A percentile compares a stretch with the other conserved stretches of the same genome.
Conservation (phyloP, 768 basidiomycete species). For the Neoboletus magnificus region DNA sequence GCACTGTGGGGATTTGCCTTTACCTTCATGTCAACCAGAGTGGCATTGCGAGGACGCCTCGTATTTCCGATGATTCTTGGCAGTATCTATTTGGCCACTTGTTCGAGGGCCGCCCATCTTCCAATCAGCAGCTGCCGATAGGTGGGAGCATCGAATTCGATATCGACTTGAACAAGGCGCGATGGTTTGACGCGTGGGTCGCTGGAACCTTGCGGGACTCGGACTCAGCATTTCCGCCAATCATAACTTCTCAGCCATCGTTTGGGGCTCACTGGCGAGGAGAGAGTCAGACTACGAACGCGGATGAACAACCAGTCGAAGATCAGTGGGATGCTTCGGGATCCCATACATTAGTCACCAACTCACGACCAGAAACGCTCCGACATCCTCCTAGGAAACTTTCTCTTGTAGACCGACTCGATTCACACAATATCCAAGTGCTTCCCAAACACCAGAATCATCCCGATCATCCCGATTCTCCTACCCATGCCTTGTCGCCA, state of each 20-base stretch:
- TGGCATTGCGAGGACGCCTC: constrained; percentile 56
- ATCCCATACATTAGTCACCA: constrained; percentile 8
- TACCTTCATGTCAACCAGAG: constrained; percentile 65
- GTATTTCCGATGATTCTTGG: constrained; percentile 80
- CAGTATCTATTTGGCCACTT: constrained; percentile 64
- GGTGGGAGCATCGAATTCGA: constrained; percentile 85
- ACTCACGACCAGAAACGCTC: constrained; percentile 27
- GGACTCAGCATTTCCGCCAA: constrained; percentile 38
- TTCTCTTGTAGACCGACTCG: constrained; percentile 66
- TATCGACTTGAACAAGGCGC: constrained; percentile 69
- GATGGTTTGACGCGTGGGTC: constrained; percentile 77
- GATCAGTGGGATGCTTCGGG: constrained; percentile 32
- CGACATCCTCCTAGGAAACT: constrained; percentile 65
- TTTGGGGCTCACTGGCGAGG: constrained; percentile 43
- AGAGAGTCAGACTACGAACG: constrained; percentile 50
- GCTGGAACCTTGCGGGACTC: constrained; percentile 47
- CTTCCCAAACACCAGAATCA: constrained; percentile 28
- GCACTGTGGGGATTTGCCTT: constrained; percentile 71
- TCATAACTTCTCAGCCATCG: constrained; percentile 37
- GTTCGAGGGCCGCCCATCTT: constrained; percentile 41
- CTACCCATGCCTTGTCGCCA: constrained; percentile 48
- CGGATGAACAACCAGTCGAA: constrained; percentile 38
- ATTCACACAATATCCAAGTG: constrained; percentile 39
- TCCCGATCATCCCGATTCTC: constrained; percentile 8
- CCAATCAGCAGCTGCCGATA: constrained; percentile 51